Evolutionary conservation across 805 yeast genomes (phyloP), one percentile per base, ranked within the genome.

Genomic region (Barnettozyma pratensis): DNA sequence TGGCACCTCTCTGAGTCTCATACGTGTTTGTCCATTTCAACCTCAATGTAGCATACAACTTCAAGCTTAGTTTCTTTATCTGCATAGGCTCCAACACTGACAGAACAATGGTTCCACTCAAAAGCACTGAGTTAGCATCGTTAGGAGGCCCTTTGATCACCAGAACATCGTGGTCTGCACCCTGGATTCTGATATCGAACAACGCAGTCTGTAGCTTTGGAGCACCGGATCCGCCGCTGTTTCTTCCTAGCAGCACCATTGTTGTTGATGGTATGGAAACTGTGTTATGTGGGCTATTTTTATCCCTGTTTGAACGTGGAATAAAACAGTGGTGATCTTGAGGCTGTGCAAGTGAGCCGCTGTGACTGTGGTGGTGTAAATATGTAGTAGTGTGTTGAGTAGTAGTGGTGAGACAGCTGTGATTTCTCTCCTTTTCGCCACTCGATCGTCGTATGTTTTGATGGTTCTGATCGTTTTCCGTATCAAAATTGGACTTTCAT

Each of bases 101-200:
- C 28, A 94, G 66, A 1, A 85, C 90, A 27, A 94, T 81, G 9
- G 80, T 80, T 4, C 99, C 99, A 1, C 85, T 70, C 29, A 94
- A 65, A 6, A 85, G 68, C 4, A 80, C 87, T 2, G 96, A 82
- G 0, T 88, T 75, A 0, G 97, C 96, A 45, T 84, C 91, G 35
- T 76, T 74, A 6, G 85, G 81, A 1, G 84, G 61, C 1, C 99
- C 99, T 56, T 89, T 85, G 32, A 92, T 65, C 7, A 94, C 77
- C 5, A 92, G 67, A 8, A 91, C 92, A 60, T 89, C 94, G 53
- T 81, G 83, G 39, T 87, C 95, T 3, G 76, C 63, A 28, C 88
- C 80, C 44, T 79, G 75, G 36, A 88, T 65, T 46, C 95, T 72
- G 37, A 77, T 74, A 48, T 76, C 81, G 50, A 77, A 74, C 14